These are phyloP conservation scores for Neonectria faginata DNA, from an alignment of 2,329 filamentous ascomycete species.

Conservation along the genomic window DNA sequence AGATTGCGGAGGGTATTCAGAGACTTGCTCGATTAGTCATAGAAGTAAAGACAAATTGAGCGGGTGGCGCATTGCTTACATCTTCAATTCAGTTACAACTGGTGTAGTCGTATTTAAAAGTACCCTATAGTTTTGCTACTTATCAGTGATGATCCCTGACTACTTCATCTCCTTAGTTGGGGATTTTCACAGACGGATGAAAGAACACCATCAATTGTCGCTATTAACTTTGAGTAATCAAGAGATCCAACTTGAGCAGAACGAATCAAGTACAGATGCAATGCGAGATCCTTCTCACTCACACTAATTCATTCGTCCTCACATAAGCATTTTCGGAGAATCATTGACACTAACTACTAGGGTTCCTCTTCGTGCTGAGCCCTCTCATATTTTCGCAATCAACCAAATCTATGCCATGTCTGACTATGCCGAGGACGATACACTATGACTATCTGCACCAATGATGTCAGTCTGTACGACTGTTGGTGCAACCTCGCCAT, in stretches of 20 bases:
- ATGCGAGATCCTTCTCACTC: too few relatives aligned
- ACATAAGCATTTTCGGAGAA: too few relatives aligned
- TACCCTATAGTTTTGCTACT: too few relatives aligned
- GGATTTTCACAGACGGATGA: too few relatives aligned
- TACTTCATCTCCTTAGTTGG: neutral
- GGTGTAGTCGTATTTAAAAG: too few relatives aligned
- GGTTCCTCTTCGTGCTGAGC: neutral
- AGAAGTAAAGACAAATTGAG: neutral
- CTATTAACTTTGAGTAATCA: neutral
- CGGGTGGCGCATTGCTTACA: neutral
- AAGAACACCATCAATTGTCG: neutral
- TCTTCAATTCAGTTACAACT: too few relatives aligned
- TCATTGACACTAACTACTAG: too few relatives aligned
- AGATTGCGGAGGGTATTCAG: slow-evolving; percentile 17
- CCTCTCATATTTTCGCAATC: neutral
- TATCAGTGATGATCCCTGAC: too few relatives aligned
- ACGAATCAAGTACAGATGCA: neutral
- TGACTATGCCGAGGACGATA: neutral
- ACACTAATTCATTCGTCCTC: too few relatives aligned
- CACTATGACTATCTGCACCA: neutral
- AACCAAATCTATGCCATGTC: neutral
- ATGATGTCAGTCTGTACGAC: neutral
- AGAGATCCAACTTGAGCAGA: too few relatives aligned
- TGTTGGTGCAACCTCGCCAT: neutral
- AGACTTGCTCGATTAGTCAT: neutral